Conservation (phyloP, 441 rosid genomes). For the Breynia disticha region DNA sequence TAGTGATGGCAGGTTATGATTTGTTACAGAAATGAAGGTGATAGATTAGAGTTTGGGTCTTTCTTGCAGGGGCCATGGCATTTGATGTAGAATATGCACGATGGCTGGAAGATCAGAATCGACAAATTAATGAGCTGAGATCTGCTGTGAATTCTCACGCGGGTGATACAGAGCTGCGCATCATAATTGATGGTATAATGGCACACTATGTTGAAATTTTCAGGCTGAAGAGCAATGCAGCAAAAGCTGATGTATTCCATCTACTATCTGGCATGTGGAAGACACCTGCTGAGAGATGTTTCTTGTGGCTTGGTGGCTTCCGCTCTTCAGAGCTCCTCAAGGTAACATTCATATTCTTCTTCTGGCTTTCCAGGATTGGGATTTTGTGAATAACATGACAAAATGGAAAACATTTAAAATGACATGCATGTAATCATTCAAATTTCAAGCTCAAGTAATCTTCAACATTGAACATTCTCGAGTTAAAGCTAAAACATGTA, state of each 20-base stretch:
- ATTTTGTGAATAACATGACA: too few relatives aligned
- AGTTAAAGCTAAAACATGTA: too few relatives aligned
- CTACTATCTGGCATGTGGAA: conserved; percentile 94
- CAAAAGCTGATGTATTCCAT: conserved; percentile 90
- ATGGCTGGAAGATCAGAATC: conserved; percentile 79
- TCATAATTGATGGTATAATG: conserved; percentile 47
- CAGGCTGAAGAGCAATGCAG: conserved; percentile 66
- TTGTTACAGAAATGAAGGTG: too few relatives aligned
- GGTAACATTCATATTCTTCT: conserved; percentile 19
- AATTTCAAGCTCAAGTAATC: too few relatives aligned
- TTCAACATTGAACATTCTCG: too few relatives aligned
- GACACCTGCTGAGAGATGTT: conserved; percentile 91
- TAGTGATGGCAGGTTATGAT: too few relatives aligned
- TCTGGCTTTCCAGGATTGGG: too few relatives aligned
- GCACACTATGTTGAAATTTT: conserved; percentile 67
- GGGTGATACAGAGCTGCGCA: conserved; percentile 73
- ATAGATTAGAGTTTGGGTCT: conserved; percentile 2
- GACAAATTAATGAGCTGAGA: conserved; percentile 62
- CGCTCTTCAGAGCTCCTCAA: conserved; percentile 84
- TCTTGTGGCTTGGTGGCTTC: conserved; percentile 92
- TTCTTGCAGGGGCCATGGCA: conserved; percentile 62
- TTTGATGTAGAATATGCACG: conserved; percentile 79
- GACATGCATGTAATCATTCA: too few relatives aligned
- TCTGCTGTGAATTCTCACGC: conserved; percentile 82
- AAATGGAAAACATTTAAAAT: too few relatives aligned